Base-by-base conservation (phyloP, 2,329 filamentous ascomycete species). In the Anisogramma anomala region DNA sequence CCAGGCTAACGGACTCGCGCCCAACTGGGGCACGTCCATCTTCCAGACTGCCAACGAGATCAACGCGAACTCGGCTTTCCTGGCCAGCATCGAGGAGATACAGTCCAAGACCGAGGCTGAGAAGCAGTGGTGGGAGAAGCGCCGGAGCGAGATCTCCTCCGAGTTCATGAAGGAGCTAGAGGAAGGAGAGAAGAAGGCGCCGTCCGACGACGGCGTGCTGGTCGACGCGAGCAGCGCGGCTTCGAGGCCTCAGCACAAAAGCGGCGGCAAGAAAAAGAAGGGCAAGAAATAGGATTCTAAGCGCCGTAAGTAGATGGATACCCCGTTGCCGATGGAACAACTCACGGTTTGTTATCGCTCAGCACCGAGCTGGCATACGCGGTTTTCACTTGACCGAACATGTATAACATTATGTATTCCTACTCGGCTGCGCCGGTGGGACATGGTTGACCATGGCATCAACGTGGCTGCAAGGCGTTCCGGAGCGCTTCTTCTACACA, bases 21-120 rank as follows among this genome's bases (percentile, higher is more conserved):
- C 84, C 36, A 81, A 82, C 60, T 98, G 91, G 91, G 91, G 91
- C 47, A 81, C 91, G 58, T 78, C 76, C 42, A 96, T 98, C 60
- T 98, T 98, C 74, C 91, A 98, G 63, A 88, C 84, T 33, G 91
- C 91, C 41, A 94, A 94, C 63, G 91, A 98, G 63, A 95, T 98
- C 63, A 79, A 83, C 45, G 82, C 86, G 56, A 95, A 95, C 65
- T 74, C 76, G 31, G 65, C 79, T 34, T 73, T 94, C 55, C 83
- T 86, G 50, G 71, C 80, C 50, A 75, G 80, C 36, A 71, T 94
- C 15, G 74, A 79, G 34, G 82, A 87, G 48, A 77, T 94, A 44
- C 79, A 88, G 53, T 65, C 69, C 20, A 81, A 84, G 55, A 68
- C 78, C 2, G 70, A 74, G 8, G 67, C 77, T 30, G 91, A 96